Conservation (phyloP, 2,329 filamentous ascomycete species). For the Diplocarpon rosae region DNA sequence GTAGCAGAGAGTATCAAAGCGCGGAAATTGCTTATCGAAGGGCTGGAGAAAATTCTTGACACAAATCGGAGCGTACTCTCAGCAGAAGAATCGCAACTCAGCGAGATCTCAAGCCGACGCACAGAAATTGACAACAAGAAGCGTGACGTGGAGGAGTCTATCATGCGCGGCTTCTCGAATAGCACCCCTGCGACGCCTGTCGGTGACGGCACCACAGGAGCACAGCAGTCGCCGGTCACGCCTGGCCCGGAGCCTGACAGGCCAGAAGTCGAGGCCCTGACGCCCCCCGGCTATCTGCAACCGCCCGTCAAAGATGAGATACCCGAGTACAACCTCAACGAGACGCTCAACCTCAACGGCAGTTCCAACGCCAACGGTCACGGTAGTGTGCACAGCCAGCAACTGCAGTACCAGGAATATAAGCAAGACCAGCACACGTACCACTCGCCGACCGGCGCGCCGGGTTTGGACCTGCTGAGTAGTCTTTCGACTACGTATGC, state of each 20-base stretch:
- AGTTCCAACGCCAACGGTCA: not conserved
- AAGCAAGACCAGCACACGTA: slow-evolving; percentile 1
- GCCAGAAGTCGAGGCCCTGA: slow-evolving; percentile 77
- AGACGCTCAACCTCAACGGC: slow-evolving; percentile 5
- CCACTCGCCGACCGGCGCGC: slow-evolving; percentile 14
- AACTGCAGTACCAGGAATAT: slow-evolving; percentile 5
- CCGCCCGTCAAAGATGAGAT: slow-evolving; percentile 24
- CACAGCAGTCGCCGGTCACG: slow-evolving; percentile 30
- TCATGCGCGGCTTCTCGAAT: slow-evolving; percentile 70
- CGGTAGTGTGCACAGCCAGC: slow-evolving; percentile 2
- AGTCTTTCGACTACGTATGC: slow-evolving; percentile 28
- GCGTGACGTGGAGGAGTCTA: slow-evolving; percentile 78
- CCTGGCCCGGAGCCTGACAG: slow-evolving; percentile 50
- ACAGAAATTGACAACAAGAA: slow-evolving; percentile 70
- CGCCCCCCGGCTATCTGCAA: slow-evolving; percentile 58
- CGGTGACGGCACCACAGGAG: slow-evolving; percentile 30
- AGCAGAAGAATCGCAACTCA: slow-evolving; percentile 56
- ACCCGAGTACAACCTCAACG: slow-evolving; percentile 29
- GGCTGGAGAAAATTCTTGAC: slow-evolving; percentile 71
- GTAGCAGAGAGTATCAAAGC: slow-evolving; percentile 85
- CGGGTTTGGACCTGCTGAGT: slow-evolving; percentile 30
- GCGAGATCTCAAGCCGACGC: slow-evolving; percentile 55
- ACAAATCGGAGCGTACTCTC: slow-evolving; percentile 59
- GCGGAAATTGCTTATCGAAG: slow-evolving; percentile 63
- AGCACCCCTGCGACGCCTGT: slow-evolving; percentile 39